These are phyloP conservation scores for Crepidotus variabilis DNA, from an alignment of 768 basidiomycete genomes.

Conservation along the genomic window DNA sequence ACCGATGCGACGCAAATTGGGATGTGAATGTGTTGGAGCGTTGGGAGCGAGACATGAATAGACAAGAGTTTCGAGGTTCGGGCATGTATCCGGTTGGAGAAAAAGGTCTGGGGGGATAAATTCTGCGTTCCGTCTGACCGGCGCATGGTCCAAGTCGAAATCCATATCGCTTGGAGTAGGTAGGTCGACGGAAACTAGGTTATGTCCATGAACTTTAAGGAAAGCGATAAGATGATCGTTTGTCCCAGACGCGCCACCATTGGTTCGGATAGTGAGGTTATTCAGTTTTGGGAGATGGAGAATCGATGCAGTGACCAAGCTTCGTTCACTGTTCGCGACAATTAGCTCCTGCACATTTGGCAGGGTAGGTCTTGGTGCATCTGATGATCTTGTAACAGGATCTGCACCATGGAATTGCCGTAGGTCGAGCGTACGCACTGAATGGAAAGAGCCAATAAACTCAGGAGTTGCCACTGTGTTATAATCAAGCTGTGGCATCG, in stretches of 20 bases:
- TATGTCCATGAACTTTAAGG: slow-evolving; percentile 37
- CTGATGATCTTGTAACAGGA: slow-evolving; percentile 11
- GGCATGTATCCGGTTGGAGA: slow-evolving; percentile 37
- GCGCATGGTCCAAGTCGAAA: slow-evolving; percentile 24
- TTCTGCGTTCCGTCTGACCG: slow-evolving; percentile 19
- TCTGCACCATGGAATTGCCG: slow-evolving; percentile 33
- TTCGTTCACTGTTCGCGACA: slow-evolving; percentile 33
- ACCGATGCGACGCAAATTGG: slow-evolving; percentile 42
- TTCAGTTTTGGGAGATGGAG: slow-evolving; percentile 40
- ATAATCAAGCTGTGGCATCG: slow-evolving; percentile 7
- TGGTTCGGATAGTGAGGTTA: slow-evolving; percentile 37
- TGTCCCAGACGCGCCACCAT: slow-evolving; percentile 13
- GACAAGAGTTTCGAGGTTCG: slow-evolving; percentile 40
- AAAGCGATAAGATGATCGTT: slow-evolving; percentile 29
- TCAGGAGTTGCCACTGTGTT: slow-evolving; percentile 23
- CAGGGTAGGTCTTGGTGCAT: slow-evolving; percentile 24
- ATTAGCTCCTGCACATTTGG: slow-evolving; percentile 41
- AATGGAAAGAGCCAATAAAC: slow-evolving; percentile 37
- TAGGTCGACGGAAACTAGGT: slow-evolving; percentile 37
- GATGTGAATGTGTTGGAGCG: slow-evolving; percentile 24
- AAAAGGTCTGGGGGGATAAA: slow-evolving; percentile 40
- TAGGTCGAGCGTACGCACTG: slow-evolving; percentile 43
- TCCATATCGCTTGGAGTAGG: slow-evolving; percentile 33
- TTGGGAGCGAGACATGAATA: slow-evolving; percentile 35
- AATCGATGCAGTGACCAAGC: slow-evolving; percentile 32